These are phyloP conservation scores for Madurella mycetomatis DNA, from an alignment of 2,329 filamentous ascomycete species.

Conservation along the genomic window DNA sequence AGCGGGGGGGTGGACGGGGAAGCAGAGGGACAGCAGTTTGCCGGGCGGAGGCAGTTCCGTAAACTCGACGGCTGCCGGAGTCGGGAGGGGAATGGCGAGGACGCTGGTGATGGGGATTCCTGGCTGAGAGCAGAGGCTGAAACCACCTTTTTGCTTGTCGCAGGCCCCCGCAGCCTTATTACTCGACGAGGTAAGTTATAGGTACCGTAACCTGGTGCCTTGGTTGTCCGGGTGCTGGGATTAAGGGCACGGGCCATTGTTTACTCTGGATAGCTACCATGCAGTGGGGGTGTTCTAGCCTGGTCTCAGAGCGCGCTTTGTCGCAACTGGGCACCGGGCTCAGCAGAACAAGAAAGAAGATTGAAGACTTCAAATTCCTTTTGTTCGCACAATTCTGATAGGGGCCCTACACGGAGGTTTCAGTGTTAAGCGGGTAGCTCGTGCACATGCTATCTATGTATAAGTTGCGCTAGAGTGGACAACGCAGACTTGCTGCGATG, in stretches of 20 bases:
- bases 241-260: constrained; percentile 27
- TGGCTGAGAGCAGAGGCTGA: background rate
- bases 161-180: constrained; percentile 1
- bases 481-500: constrained; percentile 1
- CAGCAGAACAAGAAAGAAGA: background rate
- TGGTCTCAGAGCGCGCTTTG: background rate
- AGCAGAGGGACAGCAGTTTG: background rate
- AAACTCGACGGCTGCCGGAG: background rate
- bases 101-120: constrained; percentile 11
- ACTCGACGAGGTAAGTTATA: constrained; percentile 7
- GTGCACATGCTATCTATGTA: background rate
- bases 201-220: constrained; percentile 7
- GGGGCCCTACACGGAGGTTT: background rate
- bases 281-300: constrained; percentile 8
- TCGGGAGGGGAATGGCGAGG: background rate
- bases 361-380: background rate
- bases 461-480: background rate
- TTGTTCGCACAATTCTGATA: background rate
- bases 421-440: background rate
- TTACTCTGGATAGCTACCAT: constrained; percentile 21
- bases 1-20: constrained; percentile 4
- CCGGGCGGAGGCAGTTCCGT: no score
- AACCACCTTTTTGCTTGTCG: background rate
- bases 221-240: constrained; percentile 26
- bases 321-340: background rate